Evolutionary conservation across 257 asterid species (phyloP).

Genomic region (Nicotiana undulata): DNA sequence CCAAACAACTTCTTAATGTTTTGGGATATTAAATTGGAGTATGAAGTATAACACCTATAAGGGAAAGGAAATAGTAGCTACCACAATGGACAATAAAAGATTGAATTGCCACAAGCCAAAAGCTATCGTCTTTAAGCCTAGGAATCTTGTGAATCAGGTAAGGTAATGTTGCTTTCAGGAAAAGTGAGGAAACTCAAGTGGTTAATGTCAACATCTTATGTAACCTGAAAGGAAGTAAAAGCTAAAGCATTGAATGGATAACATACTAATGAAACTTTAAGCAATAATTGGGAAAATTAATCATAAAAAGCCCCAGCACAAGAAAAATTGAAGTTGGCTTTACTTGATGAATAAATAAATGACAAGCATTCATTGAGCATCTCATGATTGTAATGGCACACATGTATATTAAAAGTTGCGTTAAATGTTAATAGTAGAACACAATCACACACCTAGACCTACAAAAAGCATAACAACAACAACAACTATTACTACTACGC

Average conservation of each 20-base stretch:
- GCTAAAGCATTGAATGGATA: background rate
- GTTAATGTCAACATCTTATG: background rate
- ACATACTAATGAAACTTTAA: background rate
- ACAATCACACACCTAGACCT: background rate
- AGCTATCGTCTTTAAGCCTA: conserved; percentile 57
- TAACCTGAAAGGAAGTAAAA: background rate
- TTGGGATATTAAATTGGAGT: background rate
- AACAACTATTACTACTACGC: too few relatives aligned
- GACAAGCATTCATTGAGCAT: background rate
- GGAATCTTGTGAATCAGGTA: conserved; percentile 55
- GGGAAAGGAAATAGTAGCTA: conserved; percentile 8
- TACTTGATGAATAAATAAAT: background rate
- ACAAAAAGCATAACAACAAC: background rate
- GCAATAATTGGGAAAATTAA: background rate
- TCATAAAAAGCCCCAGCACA: background rate
- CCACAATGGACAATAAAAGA: conserved; percentile 61
- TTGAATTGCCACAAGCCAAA: conserved; percentile 69
- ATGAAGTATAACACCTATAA: background rate
- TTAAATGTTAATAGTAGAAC: background rate
- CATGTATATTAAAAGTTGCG: background rate
- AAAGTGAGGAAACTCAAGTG: conserved; percentile 25
- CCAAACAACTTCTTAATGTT: background rate
- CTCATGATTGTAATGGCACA: background rate
- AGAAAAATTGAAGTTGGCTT: background rate
- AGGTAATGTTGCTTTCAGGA: conserved; percentile 41